A percentile compares a stretch with the other conserved stretches of the same genome.
Conservation (phyloP, 1,139 yeast genomes). For the Diutina ranongensis region DNA sequence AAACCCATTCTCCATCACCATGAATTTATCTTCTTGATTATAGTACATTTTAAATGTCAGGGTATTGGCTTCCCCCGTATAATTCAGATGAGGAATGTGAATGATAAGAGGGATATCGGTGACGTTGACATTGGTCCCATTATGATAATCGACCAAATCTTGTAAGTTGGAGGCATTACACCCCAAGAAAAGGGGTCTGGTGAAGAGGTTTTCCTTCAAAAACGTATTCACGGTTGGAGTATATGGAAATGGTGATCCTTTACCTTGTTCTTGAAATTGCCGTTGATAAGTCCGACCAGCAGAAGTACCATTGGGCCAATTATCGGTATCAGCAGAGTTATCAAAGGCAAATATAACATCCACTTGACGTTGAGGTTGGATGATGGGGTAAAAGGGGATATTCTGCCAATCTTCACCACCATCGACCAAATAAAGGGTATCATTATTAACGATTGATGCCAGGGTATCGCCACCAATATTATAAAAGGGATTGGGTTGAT, state of each 20-base stretch:
- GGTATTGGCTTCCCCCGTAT: conserved; percentile 23
- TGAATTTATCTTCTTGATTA: conserved; percentile 21
- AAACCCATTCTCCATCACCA: conserved; percentile 44
- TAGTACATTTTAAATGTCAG: conserved; percentile 31
- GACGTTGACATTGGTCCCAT: neutral
- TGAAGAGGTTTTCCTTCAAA: conserved; percentile 12
- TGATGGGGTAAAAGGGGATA: conserved; percentile 66
- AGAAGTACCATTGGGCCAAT: conserved; percentile 76
- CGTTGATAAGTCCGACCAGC: conserved; percentile 42
- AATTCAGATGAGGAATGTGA: conserved; percentile 21
- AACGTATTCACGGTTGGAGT: neutral
- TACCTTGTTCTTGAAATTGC: conserved; percentile 33
- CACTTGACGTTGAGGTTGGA: conserved; percentile 58
- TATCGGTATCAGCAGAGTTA: conserved; percentile 67
- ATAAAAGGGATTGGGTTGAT: conserved; percentile 17
- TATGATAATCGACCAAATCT: conserved; percentile 18
- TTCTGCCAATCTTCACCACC: conserved; percentile 52
- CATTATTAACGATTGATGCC: conserved; percentile 11
- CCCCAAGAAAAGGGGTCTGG: conserved; percentile 42
- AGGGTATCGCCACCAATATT: conserved; percentile 10
- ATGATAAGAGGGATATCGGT: conserved; percentile 29
- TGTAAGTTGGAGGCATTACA: conserved; percentile 29
- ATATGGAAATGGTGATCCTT: conserved; percentile 12
- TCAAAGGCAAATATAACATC: conserved; percentile 80
- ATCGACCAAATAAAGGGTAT: conserved; percentile 17